Percentiles rank a stretch among this genome's conserved stretches.
phyloP scores from a whole-genome alignment of 2,329 filamentous ascomycete species.

The Fusarium buharicum region DNA sequence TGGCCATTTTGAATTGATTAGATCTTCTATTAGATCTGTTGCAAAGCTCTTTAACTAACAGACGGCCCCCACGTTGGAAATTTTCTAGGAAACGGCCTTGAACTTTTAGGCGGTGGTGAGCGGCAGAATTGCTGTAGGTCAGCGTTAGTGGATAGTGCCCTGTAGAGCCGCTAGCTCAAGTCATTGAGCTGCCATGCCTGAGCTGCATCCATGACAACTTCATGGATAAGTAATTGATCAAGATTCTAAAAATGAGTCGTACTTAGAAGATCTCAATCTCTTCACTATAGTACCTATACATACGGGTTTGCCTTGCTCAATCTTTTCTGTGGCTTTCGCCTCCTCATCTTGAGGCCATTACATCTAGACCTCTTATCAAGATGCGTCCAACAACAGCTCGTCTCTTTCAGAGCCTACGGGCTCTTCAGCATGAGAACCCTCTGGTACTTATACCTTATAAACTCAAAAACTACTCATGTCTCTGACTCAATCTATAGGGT shows the following conservation, averaged over 20 bases:
- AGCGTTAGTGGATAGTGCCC: conserved; percentile 13
- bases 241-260: conserved; percentile 1
- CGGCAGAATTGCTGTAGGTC: conserved; percentile 54
- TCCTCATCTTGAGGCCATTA: not conserved
- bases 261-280: not conserved
- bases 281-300: not conserved
- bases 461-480: rapidly evolving
- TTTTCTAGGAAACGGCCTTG: conserved; percentile 47
- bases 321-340: not conserved
- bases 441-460: conserved; percentile 63
- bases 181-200: not conserved
- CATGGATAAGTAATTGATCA: not conserved
- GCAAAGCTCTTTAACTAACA: conserved; percentile 23
- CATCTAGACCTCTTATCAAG: conserved; percentile 12
- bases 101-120: conserved; percentile 63
- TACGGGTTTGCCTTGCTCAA: too few relatives aligned
- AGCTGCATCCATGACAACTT: conserved; percentile 2
- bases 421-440: conserved; percentile 81
- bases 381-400: conserved; percentile 54
- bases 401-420: conserved; percentile 49
- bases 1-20: conserved; percentile 58
- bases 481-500: conserved; percentile 65
- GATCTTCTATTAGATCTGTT: conserved; percentile 30
- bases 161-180: conserved; percentile 24
- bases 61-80: conserved; percentile 49